phyloP scores from a whole-genome alignment of 106 monocot genomes.

The Amphibolis antarctica region DNA sequence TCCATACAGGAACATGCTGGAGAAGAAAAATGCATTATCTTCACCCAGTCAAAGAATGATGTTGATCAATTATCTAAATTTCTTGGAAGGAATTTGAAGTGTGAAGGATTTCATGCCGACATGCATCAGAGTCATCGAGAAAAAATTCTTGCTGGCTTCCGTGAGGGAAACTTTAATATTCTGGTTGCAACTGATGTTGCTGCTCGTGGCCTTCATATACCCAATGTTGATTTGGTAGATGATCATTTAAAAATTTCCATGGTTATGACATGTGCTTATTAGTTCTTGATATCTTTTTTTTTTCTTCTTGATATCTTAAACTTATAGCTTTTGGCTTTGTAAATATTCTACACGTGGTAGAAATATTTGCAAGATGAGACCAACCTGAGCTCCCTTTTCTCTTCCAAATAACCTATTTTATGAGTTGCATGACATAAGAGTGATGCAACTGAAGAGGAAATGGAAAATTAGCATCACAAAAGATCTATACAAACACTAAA shows the following conservation, averaged over 20 bases:
- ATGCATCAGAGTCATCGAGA: slow-evolving; percentile 6
- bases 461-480: too few species aligned
- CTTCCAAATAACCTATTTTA: too few species aligned
- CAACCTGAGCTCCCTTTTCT: too few species aligned
- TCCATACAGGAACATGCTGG: slow-evolving; percentile 6
- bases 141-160: slow-evolving; percentile 2
- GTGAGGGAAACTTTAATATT: slow-evolving; percentile 7
- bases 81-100: neutral
- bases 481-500: too few species aligned
- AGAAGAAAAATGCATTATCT: slow-evolving; percentile 10
- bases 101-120: slow-evolving; percentile 2
- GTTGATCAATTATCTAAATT: neutral
- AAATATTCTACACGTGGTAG: too few species aligned
- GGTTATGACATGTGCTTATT: neutral
- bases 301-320: too few species aligned
- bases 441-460: too few species aligned
- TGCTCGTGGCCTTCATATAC: slow-evolving; percentile 11
- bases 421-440: too few species aligned
- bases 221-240: slow-evolving; percentile 8
- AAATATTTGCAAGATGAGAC: too few species aligned
- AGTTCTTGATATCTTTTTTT: neutral
- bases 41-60: slow-evolving; percentile 8
- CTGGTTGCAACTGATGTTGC: slow-evolving; percentile 9
- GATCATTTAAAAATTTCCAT: neutral
- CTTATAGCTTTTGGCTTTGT: too few species aligned